Percentiles rank a stretch among this genome's conserved stretches.
phyloP scores from a whole-genome alignment of 1,284 basidiomycete genomes.

The Pseudomicrostroma phylloplanum region DNA sequence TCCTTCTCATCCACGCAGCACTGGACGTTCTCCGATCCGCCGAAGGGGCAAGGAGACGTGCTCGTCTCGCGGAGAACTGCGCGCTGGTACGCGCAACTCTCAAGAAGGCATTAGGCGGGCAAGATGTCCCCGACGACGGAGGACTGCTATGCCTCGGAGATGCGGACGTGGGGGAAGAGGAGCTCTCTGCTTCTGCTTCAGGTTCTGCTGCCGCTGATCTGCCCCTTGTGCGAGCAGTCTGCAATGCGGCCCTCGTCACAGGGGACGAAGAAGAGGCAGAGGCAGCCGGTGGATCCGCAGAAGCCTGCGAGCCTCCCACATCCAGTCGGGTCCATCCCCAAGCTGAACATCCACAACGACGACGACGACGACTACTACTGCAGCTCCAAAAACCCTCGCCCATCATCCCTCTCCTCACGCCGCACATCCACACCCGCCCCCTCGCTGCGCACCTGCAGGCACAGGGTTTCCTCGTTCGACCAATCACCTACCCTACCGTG shows the following conservation, averaged over 20 bases:
- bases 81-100: not conserved
- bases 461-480: slow-evolving; percentile 65
- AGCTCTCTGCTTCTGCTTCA: not conserved
- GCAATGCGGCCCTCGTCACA: slow-evolving; percentile 1
- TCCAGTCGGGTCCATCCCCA: no score
- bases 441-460: slow-evolving; percentile 63
- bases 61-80: not conserved
- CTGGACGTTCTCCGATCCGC: slow-evolving; percentile 65
- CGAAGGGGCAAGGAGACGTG: not conserved
- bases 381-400: slow-evolving; percentile 57
- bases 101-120: no score
- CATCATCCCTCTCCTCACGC: slow-evolving; percentile 78
- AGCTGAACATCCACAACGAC: not conserved
- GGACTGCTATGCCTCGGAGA: no score
- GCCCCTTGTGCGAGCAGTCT: not conserved
- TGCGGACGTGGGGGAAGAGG: no score
- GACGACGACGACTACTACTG: not conserved
- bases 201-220: not conserved
- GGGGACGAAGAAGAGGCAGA: no score
- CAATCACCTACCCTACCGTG: slow-evolving; percentile 68
- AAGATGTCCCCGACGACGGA: no score
- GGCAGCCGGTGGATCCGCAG: no score
- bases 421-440: slow-evolving; percentile 59
- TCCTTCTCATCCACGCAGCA: slow-evolving; percentile 65
- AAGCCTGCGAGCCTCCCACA: not conserved